Conservation (phyloP, 345 rosid species). For the Acer campestre region DNA sequence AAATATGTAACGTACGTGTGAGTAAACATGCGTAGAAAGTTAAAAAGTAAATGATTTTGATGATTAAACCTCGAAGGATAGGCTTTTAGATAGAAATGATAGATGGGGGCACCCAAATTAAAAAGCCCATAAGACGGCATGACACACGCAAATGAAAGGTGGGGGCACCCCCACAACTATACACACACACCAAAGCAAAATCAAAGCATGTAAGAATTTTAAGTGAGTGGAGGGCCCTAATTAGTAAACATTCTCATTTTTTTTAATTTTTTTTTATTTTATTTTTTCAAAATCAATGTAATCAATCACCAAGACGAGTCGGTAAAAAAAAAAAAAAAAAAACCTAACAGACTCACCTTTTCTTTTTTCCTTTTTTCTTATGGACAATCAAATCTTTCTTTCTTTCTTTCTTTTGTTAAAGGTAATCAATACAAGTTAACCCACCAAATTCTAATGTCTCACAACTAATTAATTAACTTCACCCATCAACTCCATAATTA, state of each 20-base stretch:
- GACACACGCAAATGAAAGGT: slow-evolving; percentile 18
- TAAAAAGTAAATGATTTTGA: slow-evolving; percentile 6
- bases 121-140: slow-evolving; percentile 27
- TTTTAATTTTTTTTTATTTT: too few relatives aligned
- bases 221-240: slow-evolving; percentile 52
- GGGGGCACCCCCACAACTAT: too few relatives aligned
- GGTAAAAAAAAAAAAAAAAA: too few relatives aligned
- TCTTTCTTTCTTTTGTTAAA: slow-evolving; percentile 30
- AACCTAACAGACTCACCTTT: too few relatives aligned
- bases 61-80: slow-evolving; percentile 24
- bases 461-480: background rate
- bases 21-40: slow-evolving; percentile 22
- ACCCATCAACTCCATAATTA: background rate
- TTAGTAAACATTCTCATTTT: slow-evolving; percentile 11
- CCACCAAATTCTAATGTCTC: background rate
- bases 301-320: background rate
- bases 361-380: background rate
- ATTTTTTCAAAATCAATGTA: slow-evolving; percentile 11
- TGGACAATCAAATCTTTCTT: slow-evolving; percentile 21
- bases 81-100: slow-evolving; percentile 24
- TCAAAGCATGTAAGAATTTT: slow-evolving; percentile 10
- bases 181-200: background rate
- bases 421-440: background rate
- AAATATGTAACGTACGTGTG: background rate
- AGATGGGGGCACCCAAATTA: slow-evolving; percentile 23